Conservation (phyloP, 441 rosid species). For the Eutrema salsugineum region DNA sequence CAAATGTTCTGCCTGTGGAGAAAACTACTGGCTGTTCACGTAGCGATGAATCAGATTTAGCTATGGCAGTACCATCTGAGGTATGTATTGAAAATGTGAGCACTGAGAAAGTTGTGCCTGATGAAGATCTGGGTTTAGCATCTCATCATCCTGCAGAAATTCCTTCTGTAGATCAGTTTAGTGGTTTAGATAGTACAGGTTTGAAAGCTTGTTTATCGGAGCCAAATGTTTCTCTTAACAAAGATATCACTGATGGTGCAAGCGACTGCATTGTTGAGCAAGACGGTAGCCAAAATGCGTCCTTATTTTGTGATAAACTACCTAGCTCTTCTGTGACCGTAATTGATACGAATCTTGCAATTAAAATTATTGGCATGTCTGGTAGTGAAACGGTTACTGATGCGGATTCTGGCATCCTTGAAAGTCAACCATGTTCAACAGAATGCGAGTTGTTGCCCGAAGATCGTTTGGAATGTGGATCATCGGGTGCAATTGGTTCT, state of each 20-base stretch:
- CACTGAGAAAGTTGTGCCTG: constrained; percentile 1
- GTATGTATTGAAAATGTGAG: constrained; percentile 15
- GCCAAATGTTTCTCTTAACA: constrained; percentile 29
- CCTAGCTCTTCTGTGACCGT: constrained; percentile 30
- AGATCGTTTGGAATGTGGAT: constrained; percentile 29
- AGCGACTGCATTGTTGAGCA: constrained; percentile 25
- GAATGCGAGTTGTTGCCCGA: constrained; percentile 9
- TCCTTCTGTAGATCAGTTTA: constrained; percentile 27
- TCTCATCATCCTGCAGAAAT: constrained; percentile 31
- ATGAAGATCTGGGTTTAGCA: constrained; percentile 8
- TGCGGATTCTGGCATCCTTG: constrained; percentile 26
- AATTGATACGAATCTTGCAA: constrained; percentile 27
- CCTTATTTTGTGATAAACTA: constrained; percentile 32
- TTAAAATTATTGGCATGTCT: constrained; percentile 29
- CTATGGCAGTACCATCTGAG: constrained; percentile 20
- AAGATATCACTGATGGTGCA: constrained; percentile 25
- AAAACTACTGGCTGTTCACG: constrained; percentile 9
- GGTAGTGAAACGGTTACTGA: constrained; percentile 25
- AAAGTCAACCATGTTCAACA: constrained; percentile 4
- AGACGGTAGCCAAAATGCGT: constrained; percentile 34
- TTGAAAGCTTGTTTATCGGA: constrained; percentile 23
- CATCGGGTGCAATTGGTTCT: constrained; percentile 32
- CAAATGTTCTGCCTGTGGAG: background rate
- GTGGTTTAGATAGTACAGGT: constrained; percentile 26
- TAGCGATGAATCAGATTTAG: constrained; percentile 19